Base-by-base conservation (phyloP, 441 rosid genomes). In the Erysimum cheiri region DNA sequence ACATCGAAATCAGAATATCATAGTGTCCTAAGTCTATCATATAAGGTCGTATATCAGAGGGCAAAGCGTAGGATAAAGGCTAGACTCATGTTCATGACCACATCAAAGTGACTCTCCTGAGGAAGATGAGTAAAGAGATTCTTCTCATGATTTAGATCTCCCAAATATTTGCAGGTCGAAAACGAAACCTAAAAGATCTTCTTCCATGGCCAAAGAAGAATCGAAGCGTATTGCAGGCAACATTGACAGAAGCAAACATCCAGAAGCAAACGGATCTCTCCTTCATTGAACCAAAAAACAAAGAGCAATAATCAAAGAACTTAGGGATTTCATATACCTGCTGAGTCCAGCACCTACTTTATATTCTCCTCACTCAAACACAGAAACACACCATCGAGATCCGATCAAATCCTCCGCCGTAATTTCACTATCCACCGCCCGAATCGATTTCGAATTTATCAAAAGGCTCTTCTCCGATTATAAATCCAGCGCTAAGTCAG, bases 281-380 rank as follows among this genome's bases (percentile, higher is more conserved):
- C 41, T 44, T 39, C 36, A 63, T 63, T 15, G 40, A 66, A 74
- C 50, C 77, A 68, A 49, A 72, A 80, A 71, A n/a, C 55, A 78
- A 69, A 79, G 70, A 71, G 69, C 48, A 73, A 64, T 69, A 73
- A 81, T 79, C 72, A 68, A 79, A 74, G 15, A 69, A 64, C 72
- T 75, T 37, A 84, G 77, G 70, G 72, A 66, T 75, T 78, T 70
- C 64, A 49, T 60, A 75, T 75, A 82, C 83, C 80, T 82, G 80
- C 80, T 82, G 80, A 4, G n/a, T 69, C 68, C 60, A 22, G 24
- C 24, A 49, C 58, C 70, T 13, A 37, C 47, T 49, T 8, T 37
- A 9, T 50, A 12, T 35, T 37, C 4, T 36, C 28, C 69, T 50
- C 29, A 17, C 33, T 70, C 47, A 73, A 43, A 70, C 37, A 32